A percentile compares a stretch with the other conserved stretches of the same genome.
These are phyloP conservation scores for Discostella stelligeroides DNA, from an alignment of 108 stramenopile genomes.

Conservation along the genomic window DNA sequence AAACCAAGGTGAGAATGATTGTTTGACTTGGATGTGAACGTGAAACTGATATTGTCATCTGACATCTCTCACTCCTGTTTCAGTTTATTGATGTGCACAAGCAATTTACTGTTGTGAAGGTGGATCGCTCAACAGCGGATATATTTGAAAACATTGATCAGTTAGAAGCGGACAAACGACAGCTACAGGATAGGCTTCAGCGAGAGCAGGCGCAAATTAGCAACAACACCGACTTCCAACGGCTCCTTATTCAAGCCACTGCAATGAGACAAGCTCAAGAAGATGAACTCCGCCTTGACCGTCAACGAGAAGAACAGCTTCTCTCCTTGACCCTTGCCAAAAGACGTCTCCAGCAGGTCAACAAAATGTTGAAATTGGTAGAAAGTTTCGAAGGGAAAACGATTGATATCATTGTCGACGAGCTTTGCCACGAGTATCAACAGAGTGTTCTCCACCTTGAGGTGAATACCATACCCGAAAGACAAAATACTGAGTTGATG, in stretches of 20 bases:
- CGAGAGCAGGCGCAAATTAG: slow-evolving; percentile 18
- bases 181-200: slow-evolving; percentile 37
- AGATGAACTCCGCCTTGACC: slow-evolving; percentile 61
- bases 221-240: slow-evolving; percentile 15
- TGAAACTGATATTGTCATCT: not conserved
- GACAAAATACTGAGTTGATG: slow-evolving; percentile 11
- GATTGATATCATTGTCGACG: not conserved
- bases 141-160: slow-evolving; percentile 53
- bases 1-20: slow-evolving; percentile 47
- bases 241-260: slow-evolving; percentile 35
- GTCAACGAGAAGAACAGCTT: slow-evolving; percentile 34
- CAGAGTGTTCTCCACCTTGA: slow-evolving; percentile 12
- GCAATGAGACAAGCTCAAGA: slow-evolving; percentile 73
- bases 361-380: not conserved
- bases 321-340: slow-evolving; percentile 10
- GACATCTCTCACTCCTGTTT: not conserved
- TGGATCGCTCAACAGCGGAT: slow-evolving; percentile 23
- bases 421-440: slow-evolving; percentile 12
- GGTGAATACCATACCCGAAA: slow-evolving; percentile 2
- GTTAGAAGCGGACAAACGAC: slow-evolving; percentile 62
- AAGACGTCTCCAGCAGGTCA: slow-evolving; percentile 13
- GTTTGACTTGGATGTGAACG: not conserved
- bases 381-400: not conserved
- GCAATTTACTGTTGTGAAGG: slow-evolving; percentile 16
- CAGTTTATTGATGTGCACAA: slow-evolving; percentile 76